phyloP scores from a whole-genome alignment of 768 basidiomycete species.

The Rhodosporidiobolus odoratus region DNA sequence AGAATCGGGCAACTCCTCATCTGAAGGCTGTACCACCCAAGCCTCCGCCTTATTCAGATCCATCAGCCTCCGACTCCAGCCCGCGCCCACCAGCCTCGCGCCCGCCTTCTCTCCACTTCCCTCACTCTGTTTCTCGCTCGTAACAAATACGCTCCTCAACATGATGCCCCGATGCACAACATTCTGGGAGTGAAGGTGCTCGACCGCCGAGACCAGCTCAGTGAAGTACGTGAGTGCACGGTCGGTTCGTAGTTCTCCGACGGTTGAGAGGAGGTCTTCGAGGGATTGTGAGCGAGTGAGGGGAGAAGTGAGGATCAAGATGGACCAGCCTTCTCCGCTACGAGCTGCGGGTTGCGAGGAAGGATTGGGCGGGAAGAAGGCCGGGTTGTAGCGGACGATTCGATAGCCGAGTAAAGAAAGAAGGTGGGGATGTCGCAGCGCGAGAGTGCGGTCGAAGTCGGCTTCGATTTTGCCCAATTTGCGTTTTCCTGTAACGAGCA shows the following conservation, averaged over 20 bases:
- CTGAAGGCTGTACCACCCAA: constrained; percentile 15
- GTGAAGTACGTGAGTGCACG: constrained; percentile 26
- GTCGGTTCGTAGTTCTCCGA: constrained; percentile 36
- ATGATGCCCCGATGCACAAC: constrained; percentile 31
- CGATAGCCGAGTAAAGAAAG: constrained; percentile 30
- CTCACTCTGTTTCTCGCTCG: constrained; percentile 16
- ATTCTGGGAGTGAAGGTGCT: constrained; percentile 19
- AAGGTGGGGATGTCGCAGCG: constrained; percentile 25
- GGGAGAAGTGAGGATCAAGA: constrained; percentile 20
- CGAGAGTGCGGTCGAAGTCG: constrained; percentile 25
- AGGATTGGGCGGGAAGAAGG: constrained; percentile 23
- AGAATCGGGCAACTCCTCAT: constrained; percentile 27
- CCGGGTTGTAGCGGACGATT: constrained; percentile 27
- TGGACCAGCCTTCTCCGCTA: constrained; percentile 23
- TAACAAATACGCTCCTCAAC: constrained; percentile 11
- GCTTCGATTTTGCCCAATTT: constrained; percentile 34
- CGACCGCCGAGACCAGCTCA: constrained; percentile 29
- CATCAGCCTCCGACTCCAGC: constrained; percentile 31
- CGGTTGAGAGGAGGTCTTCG: constrained; percentile 21
- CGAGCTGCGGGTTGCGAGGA: constrained; percentile 1
- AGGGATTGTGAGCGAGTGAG: constrained; percentile 17
- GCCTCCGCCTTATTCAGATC: constrained; percentile 38
- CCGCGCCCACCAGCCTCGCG: constrained; percentile 16
- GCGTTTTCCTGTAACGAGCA: constrained; percentile 18
- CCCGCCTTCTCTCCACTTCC: background rate